A percentile compares a stretch with the other conserved stretches of the same genome.
phyloP scores from a whole-genome alignment of 2,329 filamentous ascomycete species.

The Neofusicoccum kwambonambiense region DNA sequence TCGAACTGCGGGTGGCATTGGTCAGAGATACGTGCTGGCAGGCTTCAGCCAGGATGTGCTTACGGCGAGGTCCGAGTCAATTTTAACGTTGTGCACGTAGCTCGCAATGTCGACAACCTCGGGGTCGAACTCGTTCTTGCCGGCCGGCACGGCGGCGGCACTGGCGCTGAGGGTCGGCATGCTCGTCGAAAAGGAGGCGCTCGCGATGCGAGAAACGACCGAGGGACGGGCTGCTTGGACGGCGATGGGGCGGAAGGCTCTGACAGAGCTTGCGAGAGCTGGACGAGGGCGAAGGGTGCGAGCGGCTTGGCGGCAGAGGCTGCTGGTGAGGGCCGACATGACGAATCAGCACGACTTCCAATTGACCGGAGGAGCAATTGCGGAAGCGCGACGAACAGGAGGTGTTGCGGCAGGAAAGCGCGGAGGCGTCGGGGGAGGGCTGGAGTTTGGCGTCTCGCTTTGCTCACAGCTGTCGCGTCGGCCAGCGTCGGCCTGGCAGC shows the following conservation, averaged over 20 bases:
- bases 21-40: slow-evolving; percentile 14
- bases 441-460: not conserved
- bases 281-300: slow-evolving; percentile 36
- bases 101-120: slow-evolving; percentile 94
- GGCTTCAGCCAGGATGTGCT: slow-evolving; percentile 38
- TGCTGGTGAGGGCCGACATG: slow-evolving; percentile 45
- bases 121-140: slow-evolving; percentile 68
- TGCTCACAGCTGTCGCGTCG: not conserved
- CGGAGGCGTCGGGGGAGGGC: not conserved
- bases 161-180: slow-evolving; percentile 17
- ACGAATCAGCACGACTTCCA: slow-evolving; percentile 22
- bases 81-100: slow-evolving; percentile 89
- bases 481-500: slow-evolving; percentile 2
- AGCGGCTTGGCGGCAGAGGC: slow-evolving; percentile 39
- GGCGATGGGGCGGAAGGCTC: slow-evolving; percentile 39
- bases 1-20: slow-evolving; percentile 64
- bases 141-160: slow-evolving; percentile 22
- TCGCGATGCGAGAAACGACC: not conserved
- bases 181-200: slow-evolving; percentile 12
- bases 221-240: slow-evolving; percentile 24
- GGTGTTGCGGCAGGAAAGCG: not conserved
- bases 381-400: slow-evolving; percentile 10
- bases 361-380: slow-evolving; percentile 11
- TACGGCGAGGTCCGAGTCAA: slow-evolving; percentile 91
- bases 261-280: slow-evolving; percentile 25